Evolutionary conservation across 2,329 filamentous ascomycete species (phyloP).

Genomic region (Scleromitrula shiraiana): DNA sequence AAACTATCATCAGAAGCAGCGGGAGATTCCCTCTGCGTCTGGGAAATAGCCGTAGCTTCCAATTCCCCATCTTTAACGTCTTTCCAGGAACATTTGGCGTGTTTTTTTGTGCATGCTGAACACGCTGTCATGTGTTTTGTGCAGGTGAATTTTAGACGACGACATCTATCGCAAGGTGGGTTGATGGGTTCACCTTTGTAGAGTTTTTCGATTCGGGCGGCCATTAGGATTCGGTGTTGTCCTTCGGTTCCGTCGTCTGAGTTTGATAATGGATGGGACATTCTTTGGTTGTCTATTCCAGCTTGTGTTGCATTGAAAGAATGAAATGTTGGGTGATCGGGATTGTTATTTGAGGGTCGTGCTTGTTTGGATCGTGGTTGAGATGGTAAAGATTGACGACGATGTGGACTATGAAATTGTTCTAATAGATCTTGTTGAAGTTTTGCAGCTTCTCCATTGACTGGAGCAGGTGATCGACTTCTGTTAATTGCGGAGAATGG

Average conservation of each 20-base stretch:
- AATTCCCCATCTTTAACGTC: slow-evolving; percentile 67
- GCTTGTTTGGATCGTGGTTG: slow-evolving; percentile 16
- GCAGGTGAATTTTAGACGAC: slow-evolving; percentile 71
- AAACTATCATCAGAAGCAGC: slow-evolving; percentile 7
- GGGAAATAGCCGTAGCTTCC: slow-evolving; percentile 7
- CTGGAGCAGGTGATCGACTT: slow-evolving; percentile 29
- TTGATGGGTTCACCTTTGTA: slow-evolving; percentile 64
- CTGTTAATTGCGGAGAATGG: slow-evolving; percentile 31
- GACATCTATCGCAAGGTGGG: slow-evolving; percentile 80
- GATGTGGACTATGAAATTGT: slow-evolving; percentile 37
- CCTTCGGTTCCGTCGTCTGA: slow-evolving; percentile 24
- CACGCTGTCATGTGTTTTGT: slow-evolving; percentile 82
- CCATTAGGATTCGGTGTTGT: slow-evolving; percentile 55
- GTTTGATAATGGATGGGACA: slow-evolving; percentile 17
- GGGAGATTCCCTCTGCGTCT: neutral
- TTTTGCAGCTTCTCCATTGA: slow-evolving; percentile 21
- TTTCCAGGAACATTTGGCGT: slow-evolving; percentile 82
- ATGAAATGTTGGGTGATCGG: slow-evolving; percentile 8
- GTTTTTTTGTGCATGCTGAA: slow-evolving; percentile 81
- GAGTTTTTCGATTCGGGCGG: slow-evolving; percentile 67
- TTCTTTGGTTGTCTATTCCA: slow-evolving; percentile 21
- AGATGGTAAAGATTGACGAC: slow-evolving; percentile 15
- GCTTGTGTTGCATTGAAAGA: slow-evolving; percentile 13
- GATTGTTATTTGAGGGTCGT: slow-evolving; percentile 11
- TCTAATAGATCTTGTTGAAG: slow-evolving; percentile 48